phyloP scores from a whole-genome alignment of 257 asterid species.

The Penstemon barbatus region DNA sequence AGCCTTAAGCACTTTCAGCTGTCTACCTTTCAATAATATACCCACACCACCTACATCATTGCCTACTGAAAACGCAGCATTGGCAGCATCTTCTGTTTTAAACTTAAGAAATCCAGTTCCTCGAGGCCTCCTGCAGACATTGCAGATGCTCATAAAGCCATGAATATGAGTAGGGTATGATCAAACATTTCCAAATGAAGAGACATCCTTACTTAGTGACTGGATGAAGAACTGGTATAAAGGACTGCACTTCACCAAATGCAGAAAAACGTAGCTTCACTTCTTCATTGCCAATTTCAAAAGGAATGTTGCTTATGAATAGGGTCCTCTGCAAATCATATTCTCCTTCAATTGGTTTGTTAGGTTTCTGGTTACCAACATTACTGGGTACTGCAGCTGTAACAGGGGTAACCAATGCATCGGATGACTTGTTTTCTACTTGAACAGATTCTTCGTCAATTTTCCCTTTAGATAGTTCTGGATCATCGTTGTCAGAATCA shows the following conservation, averaged over 20 bases:
- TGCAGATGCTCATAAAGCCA: slow-evolving; percentile 21
- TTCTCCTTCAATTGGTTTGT: slow-evolving; percentile 46
- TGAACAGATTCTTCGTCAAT: slow-evolving; percentile 40
- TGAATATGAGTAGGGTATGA: slow-evolving; percentile 9
- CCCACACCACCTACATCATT: slow-evolving; percentile 57
- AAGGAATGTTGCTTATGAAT: slow-evolving; percentile 87
- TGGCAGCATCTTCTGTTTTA: slow-evolving; percentile 57
- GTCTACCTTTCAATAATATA: slow-evolving; percentile 75
- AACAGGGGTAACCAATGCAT: slow-evolving; percentile 28
- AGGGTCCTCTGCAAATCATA: slow-evolving; percentile 75
- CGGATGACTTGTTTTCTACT: slow-evolving; percentile 33
- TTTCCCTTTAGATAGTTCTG: slow-evolving; percentile 37
- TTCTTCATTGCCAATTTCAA: slow-evolving; percentile 68
- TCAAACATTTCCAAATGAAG: slow-evolving; percentile 9
- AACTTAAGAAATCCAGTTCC: slow-evolving; percentile 99
- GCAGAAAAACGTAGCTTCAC: slow-evolving; percentile 80
- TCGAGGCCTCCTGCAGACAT: slow-evolving; percentile 74
- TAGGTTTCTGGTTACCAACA: slow-evolving; percentile 33
- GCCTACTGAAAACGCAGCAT: slow-evolving; percentile 79
- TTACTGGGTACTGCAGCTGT: slow-evolving; percentile 15
- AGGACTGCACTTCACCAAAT: slow-evolving; percentile 82
- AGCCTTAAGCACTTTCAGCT: slow-evolving; percentile 78
- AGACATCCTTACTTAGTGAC: slow-evolving; percentile 69
- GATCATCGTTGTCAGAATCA: slow-evolving; percentile 32
- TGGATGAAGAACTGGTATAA: slow-evolving; percentile 76